Conservation (phyloP, 805 yeast species). For the Saturnispora hagleri region DNA sequence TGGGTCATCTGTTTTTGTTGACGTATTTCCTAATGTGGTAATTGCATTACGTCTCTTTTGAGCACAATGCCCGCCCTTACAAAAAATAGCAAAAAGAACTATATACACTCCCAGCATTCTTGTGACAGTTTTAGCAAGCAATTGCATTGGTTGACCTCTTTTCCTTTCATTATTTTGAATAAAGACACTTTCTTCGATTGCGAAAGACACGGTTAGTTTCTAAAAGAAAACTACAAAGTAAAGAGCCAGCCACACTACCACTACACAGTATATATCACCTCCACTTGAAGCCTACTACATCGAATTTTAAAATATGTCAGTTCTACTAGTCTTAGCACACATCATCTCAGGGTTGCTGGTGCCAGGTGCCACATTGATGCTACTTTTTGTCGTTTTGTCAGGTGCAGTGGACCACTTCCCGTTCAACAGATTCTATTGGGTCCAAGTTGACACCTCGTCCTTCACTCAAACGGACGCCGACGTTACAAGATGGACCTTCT, state of each 20-base stretch:
- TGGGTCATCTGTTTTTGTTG: not conserved
- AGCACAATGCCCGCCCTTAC: not conserved
- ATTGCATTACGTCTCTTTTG: not conserved
- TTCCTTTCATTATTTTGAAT: not conserved
- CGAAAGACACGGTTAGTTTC: not conserved
- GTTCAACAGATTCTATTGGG: constrained; percentile 58
- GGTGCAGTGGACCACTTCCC: constrained; percentile 55
- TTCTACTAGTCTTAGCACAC: not conserved
- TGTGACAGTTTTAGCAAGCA: not conserved
- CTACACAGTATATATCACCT: too few species aligned
- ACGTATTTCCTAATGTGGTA: not conserved
- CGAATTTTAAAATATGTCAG: not conserved
- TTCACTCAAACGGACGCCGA: constrained; percentile 38
- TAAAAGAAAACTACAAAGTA: not conserved
- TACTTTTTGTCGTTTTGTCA: constrained; percentile 53
- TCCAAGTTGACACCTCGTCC: constrained; percentile 55
- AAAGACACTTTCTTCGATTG: not conserved
- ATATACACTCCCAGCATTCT: not conserved
- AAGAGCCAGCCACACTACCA: not conserved
- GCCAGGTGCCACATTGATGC: constrained; percentile 39
- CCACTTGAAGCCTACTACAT: not conserved
- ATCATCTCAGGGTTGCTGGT: constrained; percentile 28
- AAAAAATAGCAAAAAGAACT: not conserved
- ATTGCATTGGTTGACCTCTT: not conserved
- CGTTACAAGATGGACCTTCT: constrained; percentile 69